Evolutionary conservation across 2,329 filamentous ascomycete genomes (phyloP).

Genomic region (Diaporthe citriasiana): DNA sequence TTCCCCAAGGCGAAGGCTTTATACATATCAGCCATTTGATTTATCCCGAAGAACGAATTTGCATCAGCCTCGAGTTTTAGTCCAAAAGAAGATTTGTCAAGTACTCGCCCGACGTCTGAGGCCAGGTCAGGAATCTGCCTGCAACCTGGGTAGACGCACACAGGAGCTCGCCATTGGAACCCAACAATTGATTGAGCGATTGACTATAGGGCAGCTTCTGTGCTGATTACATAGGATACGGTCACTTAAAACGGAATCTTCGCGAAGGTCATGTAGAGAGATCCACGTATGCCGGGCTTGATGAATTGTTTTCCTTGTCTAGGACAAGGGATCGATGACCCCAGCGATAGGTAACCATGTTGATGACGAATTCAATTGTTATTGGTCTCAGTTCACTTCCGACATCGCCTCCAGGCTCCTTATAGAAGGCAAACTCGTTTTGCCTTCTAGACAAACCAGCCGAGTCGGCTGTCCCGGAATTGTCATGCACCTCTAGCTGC

Average conservation of each 20-base stretch:
- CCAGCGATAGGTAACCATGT: not conserved
- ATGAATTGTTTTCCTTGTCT: not conserved
- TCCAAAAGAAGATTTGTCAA: too few relatives aligned
- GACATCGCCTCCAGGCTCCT: not conserved
- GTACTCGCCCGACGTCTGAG: too few relatives aligned
- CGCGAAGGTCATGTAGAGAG: not conserved
- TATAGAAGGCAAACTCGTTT: not conserved
- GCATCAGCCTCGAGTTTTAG: too few relatives aligned
- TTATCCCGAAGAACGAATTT: too few relatives aligned
- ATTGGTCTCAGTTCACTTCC: not conserved
- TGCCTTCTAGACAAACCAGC: not conserved
- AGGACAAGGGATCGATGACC: not conserved
- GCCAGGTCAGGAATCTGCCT: too few relatives aligned
- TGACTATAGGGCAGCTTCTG: not conserved
- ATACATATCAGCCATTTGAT: too few relatives aligned
- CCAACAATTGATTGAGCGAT: too few relatives aligned
- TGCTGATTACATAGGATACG: not conserved
- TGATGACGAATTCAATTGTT: not conserved
- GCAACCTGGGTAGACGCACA: too few relatives aligned
- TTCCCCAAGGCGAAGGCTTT: too few relatives aligned
- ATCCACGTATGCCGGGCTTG: not conserved
- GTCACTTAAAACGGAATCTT: not conserved
- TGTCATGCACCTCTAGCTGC: not conserved
- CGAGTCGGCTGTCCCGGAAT: slow-evolving; percentile 5
- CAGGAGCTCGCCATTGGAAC: too few relatives aligned